Evolutionary conservation across 768 basidiomycete species (phyloP).

Genomic region (Amanita exitialis): DNA sequence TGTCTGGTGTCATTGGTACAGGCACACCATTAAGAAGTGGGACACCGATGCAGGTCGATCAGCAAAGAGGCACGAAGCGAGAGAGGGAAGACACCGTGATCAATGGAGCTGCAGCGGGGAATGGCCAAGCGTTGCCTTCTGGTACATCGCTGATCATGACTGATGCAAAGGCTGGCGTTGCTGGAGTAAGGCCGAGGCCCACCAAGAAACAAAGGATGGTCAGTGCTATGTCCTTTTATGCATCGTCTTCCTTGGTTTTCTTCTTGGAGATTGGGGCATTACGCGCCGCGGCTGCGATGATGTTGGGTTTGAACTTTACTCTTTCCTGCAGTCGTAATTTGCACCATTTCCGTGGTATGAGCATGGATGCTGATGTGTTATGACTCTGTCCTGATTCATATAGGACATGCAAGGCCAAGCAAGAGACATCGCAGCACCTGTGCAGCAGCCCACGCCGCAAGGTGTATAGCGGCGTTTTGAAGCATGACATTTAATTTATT

Average conservation of each 20-base stretch:
- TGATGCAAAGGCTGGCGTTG: slow-evolving; percentile 49
- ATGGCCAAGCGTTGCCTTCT: slow-evolving; percentile 15
- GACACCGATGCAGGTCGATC: slow-evolving; percentile 23
- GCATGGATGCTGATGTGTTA: background rate
- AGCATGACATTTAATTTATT: slow-evolving; percentile 1
- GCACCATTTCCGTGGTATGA: slow-evolving; percentile 2
- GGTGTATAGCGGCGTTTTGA: slow-evolving; percentile 31
- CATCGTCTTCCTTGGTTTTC: slow-evolving; percentile 1
- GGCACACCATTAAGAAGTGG: slow-evolving; percentile 18
- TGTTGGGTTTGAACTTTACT: background rate
- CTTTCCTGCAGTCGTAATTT: background rate
- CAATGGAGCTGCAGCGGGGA: slow-evolving; percentile 19
- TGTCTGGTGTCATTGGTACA: slow-evolving; percentile 5
- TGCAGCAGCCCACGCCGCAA: slow-evolving; percentile 69
- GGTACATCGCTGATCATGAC: slow-evolving; percentile 23
- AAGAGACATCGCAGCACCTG: slow-evolving; percentile 40
- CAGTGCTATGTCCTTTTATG: slow-evolving; percentile 17
- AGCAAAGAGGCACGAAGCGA: slow-evolving; percentile 29
- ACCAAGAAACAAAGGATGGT: slow-evolving; percentile 73
- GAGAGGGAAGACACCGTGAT: slow-evolving; percentile 26
- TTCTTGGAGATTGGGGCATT: background rate
- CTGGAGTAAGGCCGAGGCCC: slow-evolving; percentile 53
- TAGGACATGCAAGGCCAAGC: slow-evolving; percentile 61
- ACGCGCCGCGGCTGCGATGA: background rate
- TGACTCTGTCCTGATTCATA: slow-evolving; percentile 4